These are phyloP conservation scores for Cyamopsis tetragonoloba DNA, from an alignment of 306 rosid species.

Conservation along the genomic window DNA sequence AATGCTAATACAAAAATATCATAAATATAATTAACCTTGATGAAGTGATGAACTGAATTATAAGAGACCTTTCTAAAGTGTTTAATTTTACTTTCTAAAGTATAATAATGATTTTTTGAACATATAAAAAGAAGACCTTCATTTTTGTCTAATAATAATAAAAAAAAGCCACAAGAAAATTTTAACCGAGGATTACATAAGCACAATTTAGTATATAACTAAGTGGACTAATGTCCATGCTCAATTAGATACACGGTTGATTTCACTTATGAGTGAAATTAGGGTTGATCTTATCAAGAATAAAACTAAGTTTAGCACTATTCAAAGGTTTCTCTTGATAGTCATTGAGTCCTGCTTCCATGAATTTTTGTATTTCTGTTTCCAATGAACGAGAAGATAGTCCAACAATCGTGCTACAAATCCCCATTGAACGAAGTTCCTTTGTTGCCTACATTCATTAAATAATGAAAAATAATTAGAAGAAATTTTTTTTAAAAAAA, in stretches of 20 bases:
- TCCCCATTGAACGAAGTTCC: constrained; percentile 62
- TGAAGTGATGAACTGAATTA: too few species aligned
- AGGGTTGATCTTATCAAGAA: constrained; percentile 36
- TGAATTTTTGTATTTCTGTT: constrained; percentile 39
- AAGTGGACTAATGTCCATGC: too few species aligned
- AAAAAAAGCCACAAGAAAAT: neutral
- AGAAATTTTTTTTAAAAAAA: too few species aligned
- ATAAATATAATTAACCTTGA: too few species aligned
- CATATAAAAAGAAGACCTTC: neutral
- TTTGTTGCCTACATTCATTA: constrained; percentile 75
- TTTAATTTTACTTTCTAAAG: too few species aligned
- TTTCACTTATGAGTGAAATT: neutral
- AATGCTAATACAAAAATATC: too few species aligned
- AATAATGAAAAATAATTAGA: too few species aligned
- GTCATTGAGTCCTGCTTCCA: constrained; percentile 70
- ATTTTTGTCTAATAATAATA: too few species aligned
- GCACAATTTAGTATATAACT: too few species aligned
- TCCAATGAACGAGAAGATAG: constrained; percentile 45
- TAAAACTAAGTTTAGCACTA: constrained; percentile 40
- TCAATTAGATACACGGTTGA: too few species aligned
- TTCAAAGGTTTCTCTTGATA: constrained; percentile 72
- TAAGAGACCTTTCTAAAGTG: too few species aligned
- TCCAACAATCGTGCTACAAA: constrained; percentile 65
- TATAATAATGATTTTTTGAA: too few species aligned
- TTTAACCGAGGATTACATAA: neutral